Percentiles rank a stretch among this genome's conserved stretches.
Evolutionary conservation across 352 stramenopile genomes (phyloP).

Genomic region (Globisporangium acanthophoron): DNA sequence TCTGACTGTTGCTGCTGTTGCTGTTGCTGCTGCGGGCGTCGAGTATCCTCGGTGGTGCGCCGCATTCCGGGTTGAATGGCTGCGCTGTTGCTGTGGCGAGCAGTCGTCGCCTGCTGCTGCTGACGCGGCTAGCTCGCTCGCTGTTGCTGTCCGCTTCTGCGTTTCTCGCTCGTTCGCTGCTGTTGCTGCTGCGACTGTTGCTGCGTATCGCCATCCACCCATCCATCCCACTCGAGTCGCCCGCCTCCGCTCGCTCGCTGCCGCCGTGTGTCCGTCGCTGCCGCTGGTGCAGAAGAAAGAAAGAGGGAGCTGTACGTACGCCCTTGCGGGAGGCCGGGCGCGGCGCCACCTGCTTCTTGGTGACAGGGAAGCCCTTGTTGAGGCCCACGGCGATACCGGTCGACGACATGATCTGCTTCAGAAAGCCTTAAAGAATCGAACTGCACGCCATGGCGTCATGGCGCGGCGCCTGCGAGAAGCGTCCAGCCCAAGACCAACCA

Average conservation of each 20-base stretch:
- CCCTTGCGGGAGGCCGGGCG: conserved; percentile 85
- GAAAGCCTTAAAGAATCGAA: conserved; percentile 88
- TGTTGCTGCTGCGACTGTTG: conserved; percentile 1
- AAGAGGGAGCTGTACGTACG: conserved; percentile 55
- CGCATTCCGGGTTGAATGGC: neutral
- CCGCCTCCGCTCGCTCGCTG: neutral
- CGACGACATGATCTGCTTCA: conserved; percentile 87
- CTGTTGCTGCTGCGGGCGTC: neutral
- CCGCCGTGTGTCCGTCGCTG: neutral
- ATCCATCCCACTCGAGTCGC: neutral
- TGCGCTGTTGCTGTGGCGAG: neutral
- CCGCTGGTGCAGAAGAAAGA: neutral
- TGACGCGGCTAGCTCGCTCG: neutral
- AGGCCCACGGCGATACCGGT: conserved; percentile 89
- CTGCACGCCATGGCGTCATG: conserved; percentile 16
- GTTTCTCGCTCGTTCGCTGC: neutral
- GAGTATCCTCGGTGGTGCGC: neutral
- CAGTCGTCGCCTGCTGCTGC: neutral
- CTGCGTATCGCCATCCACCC: neutral
- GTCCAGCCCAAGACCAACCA: conserved; percentile 15
- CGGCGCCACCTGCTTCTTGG: conserved; percentile 88
- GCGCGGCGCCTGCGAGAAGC: neutral
- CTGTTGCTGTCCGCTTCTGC: neutral
- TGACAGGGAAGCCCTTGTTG: conserved; percentile 91
- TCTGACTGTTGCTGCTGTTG: too few relatives aligned